Evolutionary conservation across 148 eudicot species (phyloP), one percentile per base, ranked within the genome.

Genomic region (Rhododendron simsii): DNA sequence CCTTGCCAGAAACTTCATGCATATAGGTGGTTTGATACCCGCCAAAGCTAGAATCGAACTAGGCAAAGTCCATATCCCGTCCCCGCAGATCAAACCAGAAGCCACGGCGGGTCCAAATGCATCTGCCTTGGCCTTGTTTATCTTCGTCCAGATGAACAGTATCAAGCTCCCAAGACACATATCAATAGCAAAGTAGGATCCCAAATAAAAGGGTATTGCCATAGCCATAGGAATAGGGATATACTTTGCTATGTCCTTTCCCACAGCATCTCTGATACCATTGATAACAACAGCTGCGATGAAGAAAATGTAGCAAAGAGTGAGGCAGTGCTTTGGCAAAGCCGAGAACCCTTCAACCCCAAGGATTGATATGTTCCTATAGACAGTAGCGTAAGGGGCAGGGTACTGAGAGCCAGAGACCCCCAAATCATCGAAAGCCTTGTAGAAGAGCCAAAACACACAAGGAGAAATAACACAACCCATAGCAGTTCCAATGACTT

Each of bases 81-180:
- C 96, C 9, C 96, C 96, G 75, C 96, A 94, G 57, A 94, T 94
- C 88, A 94, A 89, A 13, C 94, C 96, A 21, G 96, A 91, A 69
- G 96, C 96, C 65, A 94, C 90, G 0, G 94, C 94, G 4, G 93
- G 92, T 28, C 81, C 92, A 86, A 89, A 94, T 14, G 92, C 91
- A 41, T 90, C 91, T 0, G 93, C 93, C 80, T 89, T 81, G 1
- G 85, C 89, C 91, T 89, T 92, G 59, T 91, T 86, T 33, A 79
- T 73, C 67, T 30, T 84, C 30, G 59, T 21, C 96, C 96, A 94
- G 1, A 92, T 48, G 77, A 91, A 92, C 3, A 94, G 86, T 81
- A 94, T 90, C 85, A 94, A 89, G 87, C 93, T 92, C 51, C 94
- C 96, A 80, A 92, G 90, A 82, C 94, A 94, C 96, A 94, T 94